A percentile compares a stretch with the other conserved stretches of the same genome.
These are phyloP conservation scores for Colletotrichum karsti DNA, from an alignment of 2,329 filamentous ascomycete genomes.

Conservation along the genomic window DNA sequence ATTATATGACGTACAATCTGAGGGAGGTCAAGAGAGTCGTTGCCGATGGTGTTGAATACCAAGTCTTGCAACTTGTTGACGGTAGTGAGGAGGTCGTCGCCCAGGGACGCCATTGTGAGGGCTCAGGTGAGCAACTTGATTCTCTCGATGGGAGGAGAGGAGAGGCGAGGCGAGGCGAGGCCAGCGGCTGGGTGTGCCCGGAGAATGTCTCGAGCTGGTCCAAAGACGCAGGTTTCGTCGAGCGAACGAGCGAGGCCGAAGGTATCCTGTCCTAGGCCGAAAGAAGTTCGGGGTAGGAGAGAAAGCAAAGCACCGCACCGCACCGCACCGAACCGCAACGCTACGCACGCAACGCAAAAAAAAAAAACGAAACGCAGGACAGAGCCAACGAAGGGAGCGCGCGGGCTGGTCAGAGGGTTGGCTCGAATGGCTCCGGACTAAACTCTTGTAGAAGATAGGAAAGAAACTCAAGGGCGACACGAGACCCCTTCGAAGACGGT, in stretches of 20 bases:
- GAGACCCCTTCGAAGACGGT: background rate
- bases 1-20: slow-evolving; percentile 81
- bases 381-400: slow-evolving; percentile 6
- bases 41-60: slow-evolving; percentile 99
- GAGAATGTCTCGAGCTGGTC: background rate
- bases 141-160: too few relatives aligned
- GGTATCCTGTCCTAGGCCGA: background rate
- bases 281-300: background rate
- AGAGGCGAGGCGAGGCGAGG: background rate
- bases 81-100: slow-evolving; percentile 92
- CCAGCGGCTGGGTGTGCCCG: background rate
- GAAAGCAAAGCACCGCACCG: background rate
- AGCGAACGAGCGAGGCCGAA: background rate
- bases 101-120: slow-evolving; percentile 84
- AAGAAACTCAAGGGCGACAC: background rate
- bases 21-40: slow-evolving; percentile 94
- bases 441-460: background rate
- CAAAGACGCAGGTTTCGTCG: background rate
- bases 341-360: too few relatives aligned
- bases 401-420: background rate
- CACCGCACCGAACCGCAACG: background rate
- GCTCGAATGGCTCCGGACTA: too few relatives aligned
- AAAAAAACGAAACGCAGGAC: background rate
- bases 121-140: background rate
- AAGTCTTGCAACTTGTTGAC: slow-evolving; percentile 99